A percentile compares a stretch with the other conserved stretches of the same genome.
Conservation (phyloP, 495 filamentous ascomycete species). For the Eremomyces bilateralis region DNA sequence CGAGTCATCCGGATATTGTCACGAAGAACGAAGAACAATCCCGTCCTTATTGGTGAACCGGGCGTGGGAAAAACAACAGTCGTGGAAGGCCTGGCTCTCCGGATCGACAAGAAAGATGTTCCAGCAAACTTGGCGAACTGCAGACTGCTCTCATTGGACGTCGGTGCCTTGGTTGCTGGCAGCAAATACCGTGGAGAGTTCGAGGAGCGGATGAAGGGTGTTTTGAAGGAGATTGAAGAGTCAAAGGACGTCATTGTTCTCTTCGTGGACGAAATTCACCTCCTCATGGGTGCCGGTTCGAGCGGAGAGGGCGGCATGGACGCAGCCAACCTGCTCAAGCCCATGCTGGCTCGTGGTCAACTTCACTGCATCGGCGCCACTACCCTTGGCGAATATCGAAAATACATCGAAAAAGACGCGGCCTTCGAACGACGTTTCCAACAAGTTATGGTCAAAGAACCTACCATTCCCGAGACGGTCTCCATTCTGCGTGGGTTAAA, state of each 20-base stretch:
- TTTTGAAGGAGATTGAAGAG: constrained; percentile 88
- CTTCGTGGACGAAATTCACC: constrained; percentile 95
- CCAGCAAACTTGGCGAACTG: constrained; percentile 89
- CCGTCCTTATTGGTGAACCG: constrained; percentile 84
- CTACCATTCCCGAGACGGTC: constrained; percentile 67
- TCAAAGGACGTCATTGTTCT: constrained; percentile 94
- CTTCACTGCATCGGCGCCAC: constrained; percentile 96
- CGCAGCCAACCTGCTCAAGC: constrained; percentile 90
- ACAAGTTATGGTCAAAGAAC: constrained; percentile 90
- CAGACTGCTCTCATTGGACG: constrained; percentile 82
- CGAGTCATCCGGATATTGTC: constrained; percentile 86
- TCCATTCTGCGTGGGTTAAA: constrained; percentile 94
- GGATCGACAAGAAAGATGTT: constrained; percentile 89
- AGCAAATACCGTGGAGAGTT: constrained; percentile 98
- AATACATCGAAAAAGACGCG: constrained; percentile 97
- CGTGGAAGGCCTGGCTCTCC: constrained; percentile 84
- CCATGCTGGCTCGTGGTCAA: constrained; percentile 88
- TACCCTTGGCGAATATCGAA: constrained; percentile 83
- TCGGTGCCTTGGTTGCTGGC: constrained; percentile 82
- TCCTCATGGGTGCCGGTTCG: constrained; percentile 89
- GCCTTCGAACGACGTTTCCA: constrained; percentile 98
- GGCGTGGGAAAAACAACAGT: constrained; percentile 98
- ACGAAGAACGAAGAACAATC: constrained; percentile 94
- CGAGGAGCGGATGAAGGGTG: constrained; percentile 96
- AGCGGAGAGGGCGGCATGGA: constrained; percentile 97